A percentile compares a stretch with the other conserved stretches of the same genome.
These are phyloP conservation scores for Gossypium ekmanianum DNA, from an alignment of 345 rosid species.

Conservation along the genomic window DNA sequence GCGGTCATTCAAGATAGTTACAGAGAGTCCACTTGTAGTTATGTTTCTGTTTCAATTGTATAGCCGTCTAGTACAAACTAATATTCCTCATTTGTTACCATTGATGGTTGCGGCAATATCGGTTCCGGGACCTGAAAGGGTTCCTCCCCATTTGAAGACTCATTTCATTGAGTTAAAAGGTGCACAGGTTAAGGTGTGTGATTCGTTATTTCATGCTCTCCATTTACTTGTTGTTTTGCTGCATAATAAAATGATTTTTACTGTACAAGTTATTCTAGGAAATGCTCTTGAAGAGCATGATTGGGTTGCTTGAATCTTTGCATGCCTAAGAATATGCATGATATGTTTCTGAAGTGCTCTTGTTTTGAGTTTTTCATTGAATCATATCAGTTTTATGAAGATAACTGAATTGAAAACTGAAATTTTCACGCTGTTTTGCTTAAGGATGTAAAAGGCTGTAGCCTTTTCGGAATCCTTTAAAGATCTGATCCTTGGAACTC, in stretches of 20 bases:
- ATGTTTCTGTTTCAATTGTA: slow-evolving; percentile 96
- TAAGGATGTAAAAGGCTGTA: not conserved
- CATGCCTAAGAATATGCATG: not conserved
- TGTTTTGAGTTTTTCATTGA: slow-evolving; percentile 6
- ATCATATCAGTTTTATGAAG: not conserved
- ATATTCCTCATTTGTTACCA: slow-evolving; percentile 89
- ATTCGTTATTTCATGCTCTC: not conserved
- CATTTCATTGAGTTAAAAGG: slow-evolving; percentile 94
- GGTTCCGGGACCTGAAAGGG: slow-evolving; percentile 91
- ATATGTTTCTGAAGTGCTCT: not conserved
- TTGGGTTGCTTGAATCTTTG: slow-evolving; percentile 9
- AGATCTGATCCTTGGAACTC: not conserved
- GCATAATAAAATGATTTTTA: not conserved
- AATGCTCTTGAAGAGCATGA: not conserved
- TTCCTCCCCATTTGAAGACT: slow-evolving; percentile 76
- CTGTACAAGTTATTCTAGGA: not conserved
- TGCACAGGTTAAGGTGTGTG: slow-evolving; percentile 95
- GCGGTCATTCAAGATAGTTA: slow-evolving; percentile 90
- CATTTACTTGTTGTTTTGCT: not conserved
- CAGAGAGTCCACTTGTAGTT: slow-evolving; percentile 98
- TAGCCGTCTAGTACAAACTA: slow-evolving; percentile 89
- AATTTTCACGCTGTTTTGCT: not conserved
- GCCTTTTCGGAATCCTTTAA: not conserved
- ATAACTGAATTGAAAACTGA: not conserved
- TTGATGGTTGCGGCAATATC: slow-evolving; percentile 97